Percentiles rank a stretch among this genome's conserved stretches.
Evolutionary conservation across 176 grass and related monocot genomes (phyloP).

Genomic region (Themeda triandra): DNA sequence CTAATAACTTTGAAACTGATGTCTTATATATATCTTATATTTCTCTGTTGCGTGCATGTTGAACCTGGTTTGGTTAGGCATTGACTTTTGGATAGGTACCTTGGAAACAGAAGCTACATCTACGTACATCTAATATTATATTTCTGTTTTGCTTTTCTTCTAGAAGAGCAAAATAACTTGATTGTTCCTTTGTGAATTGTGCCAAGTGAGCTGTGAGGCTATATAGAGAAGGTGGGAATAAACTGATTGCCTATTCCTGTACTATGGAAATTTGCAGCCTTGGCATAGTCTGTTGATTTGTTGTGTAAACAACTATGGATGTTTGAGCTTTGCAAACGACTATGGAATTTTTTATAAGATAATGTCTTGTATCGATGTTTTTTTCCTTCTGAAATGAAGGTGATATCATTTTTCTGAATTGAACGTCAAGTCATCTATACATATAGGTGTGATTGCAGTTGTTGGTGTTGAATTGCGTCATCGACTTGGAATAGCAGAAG

Average conservation of each 20-base stretch:
- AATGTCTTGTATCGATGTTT: neutral
- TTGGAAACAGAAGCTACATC: conserved; percentile 12
- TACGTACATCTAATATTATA: conserved; percentile 9
- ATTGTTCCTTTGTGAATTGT: conserved; percentile 21
- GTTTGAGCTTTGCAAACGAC: neutral
- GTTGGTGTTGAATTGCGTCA: conserved; percentile 6
- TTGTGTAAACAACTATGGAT: neutral
- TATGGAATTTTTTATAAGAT: neutral
- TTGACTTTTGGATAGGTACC: conserved; percentile 16
- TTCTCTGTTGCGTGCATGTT: conserved; percentile 1
- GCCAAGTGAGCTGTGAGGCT: conserved; percentile 15
- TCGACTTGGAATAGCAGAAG: neutral
- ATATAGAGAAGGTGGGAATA: neutral
- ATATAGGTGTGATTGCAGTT: neutral
- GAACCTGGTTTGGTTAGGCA: conserved; percentile 26
- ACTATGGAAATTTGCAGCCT: neutral
- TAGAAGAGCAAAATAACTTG: conserved; percentile 26
- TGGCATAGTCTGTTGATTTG: neutral
- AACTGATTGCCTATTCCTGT: neutral
- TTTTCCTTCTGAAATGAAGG: neutral
- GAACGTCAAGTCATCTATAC: conserved; percentile 8
- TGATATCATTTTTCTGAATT: neutral
- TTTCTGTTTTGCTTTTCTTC: conserved; percentile 28
- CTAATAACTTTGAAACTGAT: conserved; percentile 9
- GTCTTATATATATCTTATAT: neutral